A percentile compares a stretch with the other conserved stretches of the same genome.
phyloP scores from a whole-genome alignment of 306 rosid genomes.

The Calophaca sinica region DNA sequence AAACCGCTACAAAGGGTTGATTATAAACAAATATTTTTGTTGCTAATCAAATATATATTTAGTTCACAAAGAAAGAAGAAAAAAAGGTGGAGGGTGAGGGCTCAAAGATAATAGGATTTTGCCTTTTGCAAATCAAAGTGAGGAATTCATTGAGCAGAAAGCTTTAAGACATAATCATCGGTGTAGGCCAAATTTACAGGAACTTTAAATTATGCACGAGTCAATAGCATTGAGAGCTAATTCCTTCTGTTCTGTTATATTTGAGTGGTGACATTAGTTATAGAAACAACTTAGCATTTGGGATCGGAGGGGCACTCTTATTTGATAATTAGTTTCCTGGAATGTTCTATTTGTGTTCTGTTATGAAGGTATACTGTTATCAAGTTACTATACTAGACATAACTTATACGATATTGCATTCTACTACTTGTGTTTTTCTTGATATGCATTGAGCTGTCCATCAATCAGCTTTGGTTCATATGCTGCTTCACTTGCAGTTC shows the following conservation, averaged over 20 bases:
- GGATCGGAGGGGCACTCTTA: constrained; percentile 75
- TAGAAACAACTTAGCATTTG: constrained; percentile 89
- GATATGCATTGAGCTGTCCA: constrained; percentile 5
- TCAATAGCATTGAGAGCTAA: constrained; percentile 63
- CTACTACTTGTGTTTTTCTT: constrained; percentile 38
- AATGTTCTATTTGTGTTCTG: constrained; percentile 92
- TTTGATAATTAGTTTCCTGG: constrained; percentile 90
- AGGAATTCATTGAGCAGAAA: too few relatives aligned
- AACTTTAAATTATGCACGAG: too few relatives aligned
- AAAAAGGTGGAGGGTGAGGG: too few relatives aligned
- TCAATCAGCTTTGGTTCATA: constrained; percentile 36
- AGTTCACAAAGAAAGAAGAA: too few relatives aligned
- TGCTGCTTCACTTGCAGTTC: constrained; percentile 33
- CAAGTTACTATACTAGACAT: constrained; percentile 35
- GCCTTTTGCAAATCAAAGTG: too few relatives aligned
- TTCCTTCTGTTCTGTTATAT: constrained; percentile 92
- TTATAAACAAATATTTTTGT: too few relatives aligned
- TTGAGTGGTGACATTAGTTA: constrained; percentile 95
- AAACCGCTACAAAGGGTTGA: too few relatives aligned
- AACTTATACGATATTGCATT: constrained; percentile 35
- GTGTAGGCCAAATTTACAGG: too few relatives aligned
- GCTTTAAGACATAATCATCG: too few relatives aligned
- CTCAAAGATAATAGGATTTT: too few relatives aligned
- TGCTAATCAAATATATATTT: too few relatives aligned
- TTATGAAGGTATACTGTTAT: constrained; percentile 99